Evolutionary conservation across 2,329 filamentous ascomycete genomes (phyloP), one percentile per base, ranked within the genome.

Genomic region (Xylariaceae sp.): DNA sequence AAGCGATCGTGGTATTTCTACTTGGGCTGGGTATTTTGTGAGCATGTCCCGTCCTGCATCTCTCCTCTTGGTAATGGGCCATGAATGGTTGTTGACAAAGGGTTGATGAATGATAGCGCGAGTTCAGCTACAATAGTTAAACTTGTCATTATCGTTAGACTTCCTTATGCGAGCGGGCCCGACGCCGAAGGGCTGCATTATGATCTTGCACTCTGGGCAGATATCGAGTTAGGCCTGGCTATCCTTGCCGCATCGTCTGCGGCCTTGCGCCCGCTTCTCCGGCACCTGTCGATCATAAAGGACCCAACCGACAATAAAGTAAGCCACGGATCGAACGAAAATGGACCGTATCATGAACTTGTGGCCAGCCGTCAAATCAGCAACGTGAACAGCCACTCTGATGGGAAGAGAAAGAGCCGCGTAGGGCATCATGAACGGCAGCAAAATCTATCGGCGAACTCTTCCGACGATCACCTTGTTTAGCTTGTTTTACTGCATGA

Each of bases 81-180:
- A 44, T 19, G 14, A n/a, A 14, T 41, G 19, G 40, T 52, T 59
- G 7, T 54, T 43, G 7, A 28, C 22, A 7, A 13, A 5, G n/a
- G 3, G 19, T 34, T 9, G 31, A n/a, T 38, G 16, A 17, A 11
- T 38, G 36, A 42, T 44, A 69, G 67, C 45, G 67, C 67, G 13
- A 69, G 66, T 19, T 61, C 62, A 1, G 66, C 67, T 6, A 69
- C 66, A n/a, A 66, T 69, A 14, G 66, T 63, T 14, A 69, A 69
- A 45, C 62, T 69, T 17, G 62, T 67, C 50, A 60, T 69, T 39
- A 63, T 69, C 36, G 56, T 66, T 16, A 60, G 53, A 28, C 45
- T 69, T 5, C 45, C 60, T 11, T 46, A 55, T 6, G 62, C 63
- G 7, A 62, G 42, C 12, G 61, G 56, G 2, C 46, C 47, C n/a